Evolutionary conservation across 2,329 filamentous ascomycete species (phyloP), one percentile per base, ranked within the genome.

Genomic region (Cladosporium sp.): DNA sequence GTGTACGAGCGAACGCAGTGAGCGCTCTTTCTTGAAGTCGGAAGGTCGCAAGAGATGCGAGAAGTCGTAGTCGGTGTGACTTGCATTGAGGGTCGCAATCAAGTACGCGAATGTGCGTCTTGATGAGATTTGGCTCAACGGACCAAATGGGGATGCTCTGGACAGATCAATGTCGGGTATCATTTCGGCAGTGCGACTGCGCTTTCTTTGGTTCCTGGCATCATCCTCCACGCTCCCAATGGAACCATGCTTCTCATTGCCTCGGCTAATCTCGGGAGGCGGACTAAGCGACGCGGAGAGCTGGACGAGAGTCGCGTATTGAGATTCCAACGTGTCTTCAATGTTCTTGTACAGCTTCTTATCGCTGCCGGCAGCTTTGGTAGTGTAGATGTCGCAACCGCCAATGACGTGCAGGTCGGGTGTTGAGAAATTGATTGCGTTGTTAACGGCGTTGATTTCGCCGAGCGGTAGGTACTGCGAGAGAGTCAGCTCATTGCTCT

Each of bases 261-360:
- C 36, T 37, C 36, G 42, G 22, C 37, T 58, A 45, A 22, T 51
- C 37, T 55, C 50, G 50, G 50, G 43, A 1, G 92, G 90, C 28
- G 92, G 90, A 20, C 93, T 95, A 19, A 97, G 82, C 50, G 90
- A 92, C 17, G 90, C 90, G 30, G 93, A 92, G 28, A 96, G 84
- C 63, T 91, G 88, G 51, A 97, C 81, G 1, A 96, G 84, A 7
- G 92, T 90, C 66, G 92, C 89, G 81, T 97, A 92, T 74, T 96
- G 91, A 38, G 89, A 89, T 74, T 95, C 92, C 60, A 99, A 84
- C 30, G 90, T 92, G 70, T 89, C 86, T 72, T 97, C 92, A 71
- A 99, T 97, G 72, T 88, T 90, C 76, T 92, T 95, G 81, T 97
- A 97, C 8, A 99, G 81, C 73, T 97, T 97, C 83, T 97, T 97